These are phyloP conservation scores for Pseudogymnoascus sp. DNA, from an alignment of 2,329 filamentous ascomycete species.

Conservation along the genomic window DNA sequence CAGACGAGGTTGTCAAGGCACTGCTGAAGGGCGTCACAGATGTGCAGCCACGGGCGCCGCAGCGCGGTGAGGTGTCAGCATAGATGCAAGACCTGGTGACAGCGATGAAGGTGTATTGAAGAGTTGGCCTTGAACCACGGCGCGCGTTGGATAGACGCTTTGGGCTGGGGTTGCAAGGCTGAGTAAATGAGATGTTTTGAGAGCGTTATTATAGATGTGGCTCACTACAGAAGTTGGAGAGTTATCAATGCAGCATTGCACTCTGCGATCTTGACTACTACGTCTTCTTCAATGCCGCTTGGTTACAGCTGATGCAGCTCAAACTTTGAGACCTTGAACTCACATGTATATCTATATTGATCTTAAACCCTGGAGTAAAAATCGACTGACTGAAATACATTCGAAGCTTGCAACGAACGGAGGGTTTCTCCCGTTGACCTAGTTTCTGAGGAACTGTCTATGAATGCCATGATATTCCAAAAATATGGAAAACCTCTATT, in stretches of 20 bases:
- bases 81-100: conserved; percentile 19
- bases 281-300: neutral
- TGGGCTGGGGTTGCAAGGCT: neutral
- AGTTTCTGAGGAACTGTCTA: neutral
- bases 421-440: neutral
- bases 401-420: neutral
- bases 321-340: neutral
- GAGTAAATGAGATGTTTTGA: neutral
- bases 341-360: neutral
- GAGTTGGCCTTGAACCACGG: conserved; percentile 20
- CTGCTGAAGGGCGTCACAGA: conserved; percentile 78
- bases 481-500: neutral
- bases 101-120: neutral
- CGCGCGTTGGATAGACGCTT: neutral
- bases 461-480: too few relatives aligned
- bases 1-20: conserved; percentile 71
- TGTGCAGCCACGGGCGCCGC: conserved; percentile 61
- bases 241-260: neutral
- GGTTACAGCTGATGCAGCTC: neutral
- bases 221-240: neutral
- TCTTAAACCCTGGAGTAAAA: neutral
- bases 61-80: conserved; percentile 28
- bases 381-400: neutral
- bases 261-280: neutral
- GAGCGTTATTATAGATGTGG: neutral